Conservation (phyloP, 305 asterid genomes). For the Rubia peregrina region DNA sequence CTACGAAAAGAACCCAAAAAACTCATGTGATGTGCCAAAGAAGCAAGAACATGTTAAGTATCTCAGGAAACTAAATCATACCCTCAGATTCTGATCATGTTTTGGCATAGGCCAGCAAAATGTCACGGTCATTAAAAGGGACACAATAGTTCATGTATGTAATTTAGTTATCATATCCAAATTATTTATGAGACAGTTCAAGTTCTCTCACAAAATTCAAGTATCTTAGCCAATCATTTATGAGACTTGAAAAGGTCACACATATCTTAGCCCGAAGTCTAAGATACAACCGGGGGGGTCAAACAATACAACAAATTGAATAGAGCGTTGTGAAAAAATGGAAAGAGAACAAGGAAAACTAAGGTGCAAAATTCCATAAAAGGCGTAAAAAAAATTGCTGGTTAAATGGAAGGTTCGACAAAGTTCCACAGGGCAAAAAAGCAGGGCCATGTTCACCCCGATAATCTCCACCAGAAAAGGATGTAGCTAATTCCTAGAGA, state of each 20-base stretch:
- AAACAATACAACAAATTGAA: not conserved
- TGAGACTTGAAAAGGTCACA: not conserved
- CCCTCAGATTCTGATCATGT: no score
- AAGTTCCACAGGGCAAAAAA: conserved; percentile 73
- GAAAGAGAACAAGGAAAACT: conserved; percentile 1
- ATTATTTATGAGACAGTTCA: no score
- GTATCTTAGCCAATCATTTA: conserved; percentile 9
- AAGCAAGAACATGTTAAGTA: no score
- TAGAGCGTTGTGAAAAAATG: not conserved
- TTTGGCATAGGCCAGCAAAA: no score
- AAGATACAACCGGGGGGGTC: not conserved
- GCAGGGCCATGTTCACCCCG: conserved; percentile 57
- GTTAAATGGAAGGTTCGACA: conserved; percentile 72
- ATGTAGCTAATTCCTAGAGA: conserved; percentile 69
- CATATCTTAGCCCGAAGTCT: not conserved
- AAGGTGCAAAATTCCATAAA: conserved; percentile 40
- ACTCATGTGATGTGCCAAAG: no score
- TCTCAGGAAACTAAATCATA: no score
- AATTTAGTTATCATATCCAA: no score
- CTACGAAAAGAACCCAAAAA: no score
- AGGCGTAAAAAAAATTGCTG: conserved; percentile 63
- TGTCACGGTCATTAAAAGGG: no score
- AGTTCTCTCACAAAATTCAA: conserved; percentile 2
- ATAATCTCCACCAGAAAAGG: conserved; percentile 60
- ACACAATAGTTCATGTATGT: no score